A percentile compares a stretch with the other conserved stretches of the same genome.
Evolutionary conservation across 2,329 filamentous ascomycete genomes (phyloP).

Genomic region (Fusarium coffeatum): DNA sequence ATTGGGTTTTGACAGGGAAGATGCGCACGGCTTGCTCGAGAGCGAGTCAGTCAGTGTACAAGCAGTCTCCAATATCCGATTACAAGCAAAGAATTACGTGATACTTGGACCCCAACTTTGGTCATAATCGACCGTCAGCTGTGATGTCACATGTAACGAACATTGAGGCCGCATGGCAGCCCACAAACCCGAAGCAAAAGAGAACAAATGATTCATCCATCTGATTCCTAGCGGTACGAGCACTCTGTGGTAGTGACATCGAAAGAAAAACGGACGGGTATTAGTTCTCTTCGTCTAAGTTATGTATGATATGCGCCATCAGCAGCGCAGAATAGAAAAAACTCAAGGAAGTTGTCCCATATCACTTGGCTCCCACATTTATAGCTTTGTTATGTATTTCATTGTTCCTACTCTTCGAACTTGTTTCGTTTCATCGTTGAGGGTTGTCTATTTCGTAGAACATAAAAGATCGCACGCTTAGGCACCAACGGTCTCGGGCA

Average conservation of each 20-base stretch:
- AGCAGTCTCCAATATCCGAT: background rate
- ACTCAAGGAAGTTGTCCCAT: constrained; percentile 5
- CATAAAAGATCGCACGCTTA: constrained; percentile 12
- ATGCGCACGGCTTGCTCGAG: background rate
- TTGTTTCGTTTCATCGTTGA: constrained; percentile 22
- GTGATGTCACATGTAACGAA: constrained; percentile 12
- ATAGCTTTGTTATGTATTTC: constrained; percentile 16
- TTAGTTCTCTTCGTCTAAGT: constrained; percentile 35
- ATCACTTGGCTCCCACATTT: constrained; percentile 25
- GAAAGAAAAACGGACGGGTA: constrained; percentile 35
- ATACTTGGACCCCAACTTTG: constrained; percentile 2
- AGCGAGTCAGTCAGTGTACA: background rate
- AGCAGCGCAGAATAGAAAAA: constrained; percentile 15
- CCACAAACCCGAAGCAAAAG: background rate
- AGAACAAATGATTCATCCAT: background rate
- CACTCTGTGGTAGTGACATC: background rate
- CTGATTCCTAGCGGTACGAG: background rate
- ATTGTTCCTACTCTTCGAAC: constrained; percentile 27
- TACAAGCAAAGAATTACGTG: background rate
- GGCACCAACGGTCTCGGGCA: constrained; percentile 65
- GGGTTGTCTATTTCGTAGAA: constrained; percentile 16
- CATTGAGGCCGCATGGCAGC: constrained; percentile 2
- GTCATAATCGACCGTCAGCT: constrained; percentile 7
- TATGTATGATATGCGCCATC: constrained; percentile 16
- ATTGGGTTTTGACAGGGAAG: background rate